A percentile compares a stretch with the other conserved stretches of the same genome.
These are phyloP conservation scores for Thoreauomyces humboldtii DNA, from an alignment of 192 early-diverging fungal species.

Conservation along the genomic window DNA sequence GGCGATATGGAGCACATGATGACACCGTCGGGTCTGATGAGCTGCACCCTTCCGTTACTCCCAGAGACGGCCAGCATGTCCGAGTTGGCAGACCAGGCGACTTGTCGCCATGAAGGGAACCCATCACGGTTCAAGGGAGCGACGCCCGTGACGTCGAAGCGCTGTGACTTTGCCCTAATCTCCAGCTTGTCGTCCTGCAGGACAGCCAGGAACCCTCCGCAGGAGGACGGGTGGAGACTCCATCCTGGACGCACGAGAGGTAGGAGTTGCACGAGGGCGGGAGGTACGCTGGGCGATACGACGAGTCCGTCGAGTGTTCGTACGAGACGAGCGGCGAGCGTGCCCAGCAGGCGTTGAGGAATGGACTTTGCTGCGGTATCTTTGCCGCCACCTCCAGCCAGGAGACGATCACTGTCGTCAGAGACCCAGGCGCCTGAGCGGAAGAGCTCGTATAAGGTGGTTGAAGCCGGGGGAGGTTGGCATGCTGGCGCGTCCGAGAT, in stretches of 20 bases:
- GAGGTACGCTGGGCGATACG: slow-evolving; percentile 21
- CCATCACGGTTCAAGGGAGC: slow-evolving; percentile 15
- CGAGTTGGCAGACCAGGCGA: slow-evolving; percentile 33
- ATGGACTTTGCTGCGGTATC: no score
- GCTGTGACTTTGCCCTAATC: neutral
- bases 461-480: no score
- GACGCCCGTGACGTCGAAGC: slow-evolving; percentile 6
- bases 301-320: slow-evolving; percentile 30
- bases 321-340: slow-evolving; percentile 14
- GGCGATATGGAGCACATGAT: slow-evolving; percentile 17
- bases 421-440: no score
- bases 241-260: slow-evolving; percentile 11
- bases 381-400: no score
- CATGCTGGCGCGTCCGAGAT: no score
- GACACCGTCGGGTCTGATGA: slow-evolving; percentile 16
- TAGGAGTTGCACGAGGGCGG: slow-evolving; percentile 26
- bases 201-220: slow-evolving; percentile 15
- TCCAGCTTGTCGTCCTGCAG: slow-evolving; percentile 23
- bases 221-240: slow-evolving; percentile 7
- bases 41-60: slow-evolving; percentile 21
- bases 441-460: no score
- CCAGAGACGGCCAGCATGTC: slow-evolving; percentile 28
- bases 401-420: no score
- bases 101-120: slow-evolving; percentile 24
- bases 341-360: slow-evolving; percentile 10